Conservation (phyloP, 768 basidiomycete genomes). For the Kwoniella shandongensis region DNA sequence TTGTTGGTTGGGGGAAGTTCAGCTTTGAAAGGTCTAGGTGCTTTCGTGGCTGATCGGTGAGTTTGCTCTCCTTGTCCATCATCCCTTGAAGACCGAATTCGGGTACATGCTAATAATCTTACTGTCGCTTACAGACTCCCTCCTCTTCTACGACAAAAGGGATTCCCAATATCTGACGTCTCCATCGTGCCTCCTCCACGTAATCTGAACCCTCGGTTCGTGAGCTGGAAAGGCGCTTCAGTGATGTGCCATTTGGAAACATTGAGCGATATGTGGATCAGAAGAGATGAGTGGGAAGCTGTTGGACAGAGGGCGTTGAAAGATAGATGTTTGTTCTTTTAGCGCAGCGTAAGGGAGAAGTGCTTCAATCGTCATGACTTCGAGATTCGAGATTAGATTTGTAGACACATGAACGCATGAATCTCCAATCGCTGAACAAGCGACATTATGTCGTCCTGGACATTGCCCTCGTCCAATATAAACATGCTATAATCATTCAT, state of each 20-base stretch:
- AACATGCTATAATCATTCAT: no score
- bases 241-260: slow-evolving; percentile 91
- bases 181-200: slow-evolving; percentile 92
- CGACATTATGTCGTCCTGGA: no score
- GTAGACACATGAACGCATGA: no score
- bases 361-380: background rate
- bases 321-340: slow-evolving; percentile 50
- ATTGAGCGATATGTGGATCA: slow-evolving; percentile 84
- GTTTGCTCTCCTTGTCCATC: slow-evolving; percentile 9
- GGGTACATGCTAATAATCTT: no score
- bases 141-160: slow-evolving; percentile 38
- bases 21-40: slow-evolving; percentile 38
- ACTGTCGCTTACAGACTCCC: no score
- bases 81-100: background rate
- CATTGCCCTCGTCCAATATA: no score
- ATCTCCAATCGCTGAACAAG: no score
- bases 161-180: slow-evolving; percentile 53
- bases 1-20: slow-evolving; percentile 43
- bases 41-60: slow-evolving; percentile 43
- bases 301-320: slow-evolving; percentile 54
- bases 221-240: slow-evolving; percentile 92
- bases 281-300: slow-evolving; percentile 69
- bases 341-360: background rate
- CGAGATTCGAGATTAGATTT: no score
- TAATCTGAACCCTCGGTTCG: slow-evolving; percentile 82